phyloP scores from a whole-genome alignment of 441 rosid genomes.

The Erysimum pusillum region DNA sequence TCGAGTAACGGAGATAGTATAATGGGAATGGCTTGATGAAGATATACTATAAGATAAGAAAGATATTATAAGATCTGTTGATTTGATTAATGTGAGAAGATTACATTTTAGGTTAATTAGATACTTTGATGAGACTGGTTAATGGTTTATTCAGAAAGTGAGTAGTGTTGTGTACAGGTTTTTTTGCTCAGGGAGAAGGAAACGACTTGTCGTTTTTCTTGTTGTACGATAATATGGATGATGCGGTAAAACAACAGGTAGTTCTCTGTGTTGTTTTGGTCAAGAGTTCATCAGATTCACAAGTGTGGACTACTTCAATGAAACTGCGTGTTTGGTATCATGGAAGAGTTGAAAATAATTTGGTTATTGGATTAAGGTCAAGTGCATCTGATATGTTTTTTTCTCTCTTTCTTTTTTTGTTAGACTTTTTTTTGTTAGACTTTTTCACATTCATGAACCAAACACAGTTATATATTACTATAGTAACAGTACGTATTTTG shows the following conservation, averaged over 20 bases:
- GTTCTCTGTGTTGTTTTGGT: conserved; percentile 31
- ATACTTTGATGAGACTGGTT: conserved; percentile 25
- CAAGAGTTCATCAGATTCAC: conserved; percentile 1
- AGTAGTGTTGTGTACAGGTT: conserved; percentile 28
- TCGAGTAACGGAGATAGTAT: conserved; percentile 72
- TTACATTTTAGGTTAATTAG: conserved; percentile 39
- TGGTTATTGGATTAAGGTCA: conserved; percentile 23
- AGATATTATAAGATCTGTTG: conserved; percentile 21
- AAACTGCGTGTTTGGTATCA: conserved; percentile 17
- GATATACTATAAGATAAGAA: conserved; percentile 24
- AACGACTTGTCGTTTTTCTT: conserved; percentile 34
- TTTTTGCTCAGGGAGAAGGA: conserved; percentile 24
- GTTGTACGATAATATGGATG: conserved; percentile 18
- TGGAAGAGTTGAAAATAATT: neutral
- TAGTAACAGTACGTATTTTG: conserved; percentile 12
- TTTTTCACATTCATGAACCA: conserved; percentile 42
- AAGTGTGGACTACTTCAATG: conserved; percentile 28
- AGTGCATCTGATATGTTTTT: conserved; percentile 10
- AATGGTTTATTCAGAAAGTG: too few species aligned
- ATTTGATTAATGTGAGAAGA: neutral
- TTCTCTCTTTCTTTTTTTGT: neutral
- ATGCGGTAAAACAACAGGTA: conserved; percentile 30
- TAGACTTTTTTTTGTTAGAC: conserved; percentile 8
- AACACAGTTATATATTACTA: conserved; percentile 18
- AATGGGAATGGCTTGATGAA: conserved; percentile 78